These are phyloP conservation scores for Saccharomycopsis hybrid DNA, from an alignment of 1,139 yeast genomes.

Conservation along the genomic window DNA sequence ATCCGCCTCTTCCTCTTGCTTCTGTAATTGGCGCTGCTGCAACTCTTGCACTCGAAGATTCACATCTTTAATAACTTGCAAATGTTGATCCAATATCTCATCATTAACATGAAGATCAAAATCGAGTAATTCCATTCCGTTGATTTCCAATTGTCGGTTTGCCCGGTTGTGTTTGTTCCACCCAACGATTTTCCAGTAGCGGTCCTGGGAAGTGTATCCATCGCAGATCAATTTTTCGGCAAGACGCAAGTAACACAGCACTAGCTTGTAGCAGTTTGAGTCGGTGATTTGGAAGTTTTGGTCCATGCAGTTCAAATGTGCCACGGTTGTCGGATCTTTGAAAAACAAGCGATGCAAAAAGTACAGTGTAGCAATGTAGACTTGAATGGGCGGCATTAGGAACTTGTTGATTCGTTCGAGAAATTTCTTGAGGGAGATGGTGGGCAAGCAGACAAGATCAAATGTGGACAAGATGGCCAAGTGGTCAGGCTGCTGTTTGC, in stretches of 20 bases:
- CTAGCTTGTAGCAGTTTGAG: constrained; percentile 8
- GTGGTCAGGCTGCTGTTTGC: too few species aligned
- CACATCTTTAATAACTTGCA: neutral
- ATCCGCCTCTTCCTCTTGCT: too few species aligned
- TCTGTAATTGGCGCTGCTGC: neutral
- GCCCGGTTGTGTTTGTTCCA: constrained; percentile 1
- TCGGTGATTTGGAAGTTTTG: neutral
- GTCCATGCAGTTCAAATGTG: neutral
- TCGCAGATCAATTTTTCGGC: constrained; percentile 14
- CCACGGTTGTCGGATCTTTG: neutral
- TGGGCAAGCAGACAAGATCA: constrained; percentile 1
- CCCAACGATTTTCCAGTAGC: constrained; percentile 7
- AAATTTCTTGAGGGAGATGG: constrained; percentile 9
- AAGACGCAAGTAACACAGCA: constrained; percentile 6
- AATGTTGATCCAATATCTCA: constrained; percentile 2
- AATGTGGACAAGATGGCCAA: neutral
- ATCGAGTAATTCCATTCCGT: constrained; percentile 7
- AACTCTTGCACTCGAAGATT: neutral
- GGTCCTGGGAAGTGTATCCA: neutral
- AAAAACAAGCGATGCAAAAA: constrained; percentile 5
- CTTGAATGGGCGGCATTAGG: constrained; percentile 4
- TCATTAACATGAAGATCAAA: constrained; percentile 3
- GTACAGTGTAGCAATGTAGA: constrained; percentile 11
- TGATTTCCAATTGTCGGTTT: constrained; percentile 7
- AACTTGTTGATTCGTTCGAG: constrained; percentile 10